Base-by-base conservation (phyloP, 306 rosid species). In the Abrus pulchellus region DNA sequence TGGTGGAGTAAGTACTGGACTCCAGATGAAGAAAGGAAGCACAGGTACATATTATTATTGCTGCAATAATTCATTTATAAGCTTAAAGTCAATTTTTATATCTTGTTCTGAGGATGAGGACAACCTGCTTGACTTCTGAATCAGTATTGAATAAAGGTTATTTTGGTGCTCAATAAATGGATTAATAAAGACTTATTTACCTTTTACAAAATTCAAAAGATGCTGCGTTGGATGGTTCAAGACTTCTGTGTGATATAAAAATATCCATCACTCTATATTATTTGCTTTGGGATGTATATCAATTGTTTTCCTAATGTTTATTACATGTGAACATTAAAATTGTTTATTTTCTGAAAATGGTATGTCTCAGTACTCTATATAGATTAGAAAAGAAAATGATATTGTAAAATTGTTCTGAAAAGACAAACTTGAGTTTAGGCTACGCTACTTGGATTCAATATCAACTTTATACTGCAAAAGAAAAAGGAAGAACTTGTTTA, bases 1-100 rank as follows among this genome's bases (percentile, higher is more conserved):
- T 94, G 94, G 97, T 92, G 97, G 98, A 94, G 89, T 65, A 89
- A 94, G 57, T 92, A 84, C 78, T 92, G 98, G 97, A 91, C 84
- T 87, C 90, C 94, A 7, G 92, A 87, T 5, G 88, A 88, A 67
- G 86, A 85, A 78, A 88, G 63, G 50, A 92, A 91, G 82, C 86
- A 90, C 13, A 90, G 97, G 97, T 90, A 80, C 59, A 66, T 11
- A 50, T 61, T 81, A 41, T 61, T 73, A 12, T 56, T 72, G 13
- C 3, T 43, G 76, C 43, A 29, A 34, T 54, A 80, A 30, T 50
- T 72, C 77, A 47, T 34, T 4, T 34, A 53, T 63, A 29, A 76
- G 9, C 63, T 14, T 63, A 3, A 12, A 33, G 40, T 49, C 64
- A 76, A 28, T 1, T 45, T 68, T 59, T 30, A 30, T 12, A 29